Evolutionary conservation across 176 grass and related monocot genomes (phyloP), one percentile per base, ranked within the genome.

Genomic region (Rhynchospora tenuis): DNA sequence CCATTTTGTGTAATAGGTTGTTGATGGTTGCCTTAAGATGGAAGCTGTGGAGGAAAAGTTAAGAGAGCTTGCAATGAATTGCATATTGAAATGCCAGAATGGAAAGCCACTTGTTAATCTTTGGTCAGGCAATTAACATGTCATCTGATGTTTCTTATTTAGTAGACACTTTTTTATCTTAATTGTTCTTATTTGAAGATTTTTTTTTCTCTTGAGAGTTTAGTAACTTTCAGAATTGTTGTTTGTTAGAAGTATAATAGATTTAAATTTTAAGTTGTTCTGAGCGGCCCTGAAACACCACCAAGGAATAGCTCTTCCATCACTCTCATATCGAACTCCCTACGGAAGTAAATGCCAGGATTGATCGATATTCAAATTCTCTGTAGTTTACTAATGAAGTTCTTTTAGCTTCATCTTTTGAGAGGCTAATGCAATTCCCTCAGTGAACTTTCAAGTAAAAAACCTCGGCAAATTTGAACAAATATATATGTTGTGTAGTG

Each of bases 1-100:
- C 9, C 47, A 58, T 88, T 88, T 38, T 84, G 82, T 79, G 51
- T 22, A 68, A 33, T 58, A 97, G 91, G 56, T 94, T 45, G 57
- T 94, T 58, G 89, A 94, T 28, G 91, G 88, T 51, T 92, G 68
- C 86, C 88, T 92, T 61, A 80, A 88, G 57, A 85, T 97, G 79
- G 94, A 97, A 27, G 33, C 75, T 14, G 84, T 97, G 78, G 91
- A 94, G 79, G 73, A 79, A 73, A 86, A 90, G 75, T 42, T 94
- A 28, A 87, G 83, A 64, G 88, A 92, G 55, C 51, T 94, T 29
- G 88, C 88, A 2, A 74, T 86, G 73, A 73, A 77, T 58, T 89
- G 82, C 79, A 82, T 92, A 81, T 63, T 67, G 6, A 87, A 86
- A 51, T 92, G 88, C 73, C 81, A 89, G 73, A 76, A 51, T 22